Conservation (phyloP, 306 rosid species). For the Vigna unguiculata region DNA sequence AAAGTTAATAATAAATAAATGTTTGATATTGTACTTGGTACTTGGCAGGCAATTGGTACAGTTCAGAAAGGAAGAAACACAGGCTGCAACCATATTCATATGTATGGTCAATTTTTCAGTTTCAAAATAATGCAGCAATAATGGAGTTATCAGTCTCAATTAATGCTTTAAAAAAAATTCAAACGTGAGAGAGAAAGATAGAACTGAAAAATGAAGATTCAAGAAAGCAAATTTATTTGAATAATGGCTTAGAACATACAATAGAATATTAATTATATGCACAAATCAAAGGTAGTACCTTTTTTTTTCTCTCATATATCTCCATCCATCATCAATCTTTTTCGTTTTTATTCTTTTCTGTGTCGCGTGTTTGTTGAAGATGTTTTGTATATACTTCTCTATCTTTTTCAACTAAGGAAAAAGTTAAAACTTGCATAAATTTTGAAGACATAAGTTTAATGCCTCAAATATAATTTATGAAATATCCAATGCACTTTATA, state of each 20-base stretch:
- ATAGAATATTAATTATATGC: neutral
- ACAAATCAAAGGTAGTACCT: neutral
- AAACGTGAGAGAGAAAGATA: neutral
- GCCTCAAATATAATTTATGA: neutral
- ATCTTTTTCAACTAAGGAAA: neutral
- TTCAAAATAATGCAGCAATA: conserved; percentile 30
- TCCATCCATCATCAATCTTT: neutral
- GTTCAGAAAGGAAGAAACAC: conserved; percentile 15
- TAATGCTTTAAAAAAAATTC: neutral
- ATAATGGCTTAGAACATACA: neutral
- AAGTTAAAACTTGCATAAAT: neutral
- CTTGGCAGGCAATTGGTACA: conserved; percentile 8
- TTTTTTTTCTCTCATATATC: neutral
- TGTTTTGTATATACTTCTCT: neutral
- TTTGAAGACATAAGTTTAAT: neutral
- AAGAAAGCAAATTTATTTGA: conserved; percentile 9
- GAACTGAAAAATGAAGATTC: conserved; percentile 1
- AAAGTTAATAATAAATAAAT: neutral
- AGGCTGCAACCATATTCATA: conserved; percentile 7
- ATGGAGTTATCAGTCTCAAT: conserved; percentile 7
- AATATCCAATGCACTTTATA: neutral
- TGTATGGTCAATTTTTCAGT: conserved; percentile 43
- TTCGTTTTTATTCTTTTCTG: conserved; percentile 7
- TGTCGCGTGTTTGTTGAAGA: neutral
- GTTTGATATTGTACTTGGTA: conserved; percentile 15